Evolutionary conservation across 495 filamentous ascomycete genomes (phyloP).

Genomic region (Penicillium manginii): DNA sequence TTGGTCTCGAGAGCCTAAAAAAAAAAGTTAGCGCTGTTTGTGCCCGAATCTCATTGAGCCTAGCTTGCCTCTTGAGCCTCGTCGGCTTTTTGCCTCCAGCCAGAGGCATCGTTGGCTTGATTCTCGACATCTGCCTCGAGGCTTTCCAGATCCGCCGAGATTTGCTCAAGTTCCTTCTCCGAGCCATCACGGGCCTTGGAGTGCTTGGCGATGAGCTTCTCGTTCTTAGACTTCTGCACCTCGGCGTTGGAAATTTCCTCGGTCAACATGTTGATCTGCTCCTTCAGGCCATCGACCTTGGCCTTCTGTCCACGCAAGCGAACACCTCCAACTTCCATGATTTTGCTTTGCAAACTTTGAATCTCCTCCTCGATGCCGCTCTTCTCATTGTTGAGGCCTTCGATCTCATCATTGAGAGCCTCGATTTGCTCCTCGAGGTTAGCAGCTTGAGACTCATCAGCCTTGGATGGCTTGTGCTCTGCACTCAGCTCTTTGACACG

Average conservation of each 20-base stretch:
- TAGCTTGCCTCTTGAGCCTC: conserved; percentile 72
- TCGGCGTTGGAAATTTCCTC: conserved; percentile 85
- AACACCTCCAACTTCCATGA: conserved; percentile 97
- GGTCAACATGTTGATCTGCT: conserved; percentile 78
- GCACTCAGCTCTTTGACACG: conserved; percentile 80
- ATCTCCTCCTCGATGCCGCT: conserved; percentile 89
- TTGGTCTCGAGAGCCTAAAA: conserved; percentile 68
- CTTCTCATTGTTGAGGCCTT: conserved; percentile 79
- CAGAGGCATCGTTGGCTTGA: conserved; percentile 74
- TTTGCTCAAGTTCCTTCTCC: conserved; percentile 72
- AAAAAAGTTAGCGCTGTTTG: conserved; percentile 12
- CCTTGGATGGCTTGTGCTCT: conserved; percentile 77
- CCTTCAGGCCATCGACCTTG: conserved; percentile 89
- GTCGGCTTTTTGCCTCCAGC: conserved; percentile 73
- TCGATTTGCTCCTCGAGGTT: conserved; percentile 76
- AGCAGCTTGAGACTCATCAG: conserved; percentile 70
- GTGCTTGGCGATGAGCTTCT: conserved; percentile 88
- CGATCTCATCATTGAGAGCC: conserved; percentile 75
- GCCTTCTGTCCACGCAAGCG: conserved; percentile 87
- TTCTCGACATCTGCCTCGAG: conserved; percentile 75
- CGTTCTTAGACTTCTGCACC: conserved; percentile 82
- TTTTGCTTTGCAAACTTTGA: conserved; percentile 87
- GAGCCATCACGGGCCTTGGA: conserved; percentile 77
- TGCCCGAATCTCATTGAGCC: not conserved
- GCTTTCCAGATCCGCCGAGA: conserved; percentile 70